These are phyloP conservation scores for Monosporascus sp. DNA, from an alignment of 2,329 filamentous ascomycete genomes.

Conservation along the genomic window DNA sequence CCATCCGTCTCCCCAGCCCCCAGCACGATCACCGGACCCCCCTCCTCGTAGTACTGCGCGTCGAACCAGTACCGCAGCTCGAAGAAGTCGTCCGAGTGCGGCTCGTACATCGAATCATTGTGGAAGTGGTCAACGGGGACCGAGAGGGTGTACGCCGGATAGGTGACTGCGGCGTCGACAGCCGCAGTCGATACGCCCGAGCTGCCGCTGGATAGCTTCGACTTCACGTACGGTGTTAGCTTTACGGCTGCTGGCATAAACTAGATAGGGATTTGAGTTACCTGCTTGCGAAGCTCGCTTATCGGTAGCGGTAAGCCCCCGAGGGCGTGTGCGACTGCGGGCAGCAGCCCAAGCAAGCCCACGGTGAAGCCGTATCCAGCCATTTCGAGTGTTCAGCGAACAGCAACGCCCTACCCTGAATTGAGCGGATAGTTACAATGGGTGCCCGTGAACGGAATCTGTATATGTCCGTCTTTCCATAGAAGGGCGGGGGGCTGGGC, in stretches of 20 bases:
- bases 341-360: neutral
- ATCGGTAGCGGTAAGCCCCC: neutral
- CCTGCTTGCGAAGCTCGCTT: neutral
- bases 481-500: neutral
- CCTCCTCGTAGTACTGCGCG: constrained; percentile 14
- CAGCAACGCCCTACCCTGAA: neutral
- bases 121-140: constrained; percentile 18
- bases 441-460: neutral
- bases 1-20: neutral
- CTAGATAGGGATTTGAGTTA: too few species aligned
- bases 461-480: neutral
- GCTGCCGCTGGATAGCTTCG: neutral
- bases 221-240: neutral
- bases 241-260: too few species aligned
- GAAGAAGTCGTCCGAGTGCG: constrained; percentile 8
- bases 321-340: neutral
- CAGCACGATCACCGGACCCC: constrained; percentile 12
- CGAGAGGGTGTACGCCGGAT: neutral
- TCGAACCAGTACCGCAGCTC: constrained; percentile 19
- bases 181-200: neutral
- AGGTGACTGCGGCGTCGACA: neutral
- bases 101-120: constrained; percentile 1
- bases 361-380: neutral
- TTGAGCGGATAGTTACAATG: neutral
- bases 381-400: neutral